A percentile compares a stretch with the other conserved stretches of the same genome.
These are phyloP conservation scores for Gracilaria domingensis DNA, from an alignment of 23 red algal species.

Conservation along the genomic window DNA sequence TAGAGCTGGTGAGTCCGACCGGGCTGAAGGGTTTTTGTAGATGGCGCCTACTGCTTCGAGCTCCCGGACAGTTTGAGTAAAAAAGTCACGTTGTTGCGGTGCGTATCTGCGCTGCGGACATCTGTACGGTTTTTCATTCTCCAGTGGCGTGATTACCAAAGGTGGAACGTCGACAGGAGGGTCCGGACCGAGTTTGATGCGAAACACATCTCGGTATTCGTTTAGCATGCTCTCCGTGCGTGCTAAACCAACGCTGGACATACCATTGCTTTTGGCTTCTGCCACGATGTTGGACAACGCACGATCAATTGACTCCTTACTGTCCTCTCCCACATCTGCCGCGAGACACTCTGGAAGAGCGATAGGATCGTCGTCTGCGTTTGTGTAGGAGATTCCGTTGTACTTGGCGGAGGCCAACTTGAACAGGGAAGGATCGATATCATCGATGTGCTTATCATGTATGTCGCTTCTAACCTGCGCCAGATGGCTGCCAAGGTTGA, in stretches of 20 bases:
- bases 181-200: conserved; percentile 20
- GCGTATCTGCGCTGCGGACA: background rate
- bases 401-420: background rate
- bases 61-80: conserved; percentile 2
- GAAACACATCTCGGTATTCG: conserved; percentile 4
- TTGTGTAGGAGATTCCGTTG: background rate
- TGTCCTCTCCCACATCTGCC: background rate
- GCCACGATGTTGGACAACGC: background rate
- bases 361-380: conserved; percentile 22
- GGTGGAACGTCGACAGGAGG: conserved; percentile 31
- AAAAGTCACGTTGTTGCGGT: conserved; percentile 20
- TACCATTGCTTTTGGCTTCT: conserved; percentile 17
- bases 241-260: background rate
- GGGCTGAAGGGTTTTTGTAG: conserved; percentile 31
- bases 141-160: background rate
- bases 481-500: conserved; percentile 11
- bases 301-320: background rate
- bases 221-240: background rate
- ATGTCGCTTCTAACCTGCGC: background rate
- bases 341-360: conserved; percentile 13
- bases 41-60: conserved; percentile 40
- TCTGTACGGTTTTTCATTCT: conserved; percentile 9
- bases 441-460: background rate
- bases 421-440: background rate
- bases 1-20: conserved; percentile 32